Evolutionary conservation across 208 protist species (phyloP).

Genomic region (Tritrichomonas foetus): DNA sequence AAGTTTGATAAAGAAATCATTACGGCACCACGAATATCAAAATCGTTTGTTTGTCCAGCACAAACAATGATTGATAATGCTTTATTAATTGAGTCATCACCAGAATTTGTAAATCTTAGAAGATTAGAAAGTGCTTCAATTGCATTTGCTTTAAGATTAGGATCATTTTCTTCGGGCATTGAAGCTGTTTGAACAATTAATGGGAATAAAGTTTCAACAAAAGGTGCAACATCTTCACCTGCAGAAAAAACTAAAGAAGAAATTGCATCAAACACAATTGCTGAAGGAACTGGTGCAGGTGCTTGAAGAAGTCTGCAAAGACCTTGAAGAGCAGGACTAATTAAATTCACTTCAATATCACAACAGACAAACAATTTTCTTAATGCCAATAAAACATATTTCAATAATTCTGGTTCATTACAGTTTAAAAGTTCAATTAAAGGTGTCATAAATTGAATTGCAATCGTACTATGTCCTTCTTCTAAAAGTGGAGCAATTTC

Average conservation of each 20-base stretch:
- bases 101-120: neutral
- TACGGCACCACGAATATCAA: neutral
- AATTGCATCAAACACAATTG: neutral
- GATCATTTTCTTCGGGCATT: neutral
- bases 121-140: constrained; percentile 9
- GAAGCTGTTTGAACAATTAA: neutral
- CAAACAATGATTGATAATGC: neutral
- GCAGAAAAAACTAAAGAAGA: neutral
- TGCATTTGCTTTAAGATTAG: neutral
- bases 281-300: neutral
- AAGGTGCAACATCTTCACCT: neutral
- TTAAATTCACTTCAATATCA: neutral
- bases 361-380: neutral
- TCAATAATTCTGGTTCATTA: neutral
- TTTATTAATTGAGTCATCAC: neutral
- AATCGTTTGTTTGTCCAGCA: neutral
- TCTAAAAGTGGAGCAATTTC: neutral
- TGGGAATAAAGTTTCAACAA: neutral
- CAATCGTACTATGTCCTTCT: neutral
- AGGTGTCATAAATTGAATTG: neutral
- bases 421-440: neutral
- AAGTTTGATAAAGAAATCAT: neutral
- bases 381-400: neutral
- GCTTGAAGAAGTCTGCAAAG: neutral
- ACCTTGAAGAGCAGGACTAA: neutral